A percentile compares a stretch with the other conserved stretches of the same genome.
These are phyloP conservation scores for Zygosaccharomyces siamensis DNA, from an alignment of 805 yeast species.

Conservation along the genomic window DNA sequence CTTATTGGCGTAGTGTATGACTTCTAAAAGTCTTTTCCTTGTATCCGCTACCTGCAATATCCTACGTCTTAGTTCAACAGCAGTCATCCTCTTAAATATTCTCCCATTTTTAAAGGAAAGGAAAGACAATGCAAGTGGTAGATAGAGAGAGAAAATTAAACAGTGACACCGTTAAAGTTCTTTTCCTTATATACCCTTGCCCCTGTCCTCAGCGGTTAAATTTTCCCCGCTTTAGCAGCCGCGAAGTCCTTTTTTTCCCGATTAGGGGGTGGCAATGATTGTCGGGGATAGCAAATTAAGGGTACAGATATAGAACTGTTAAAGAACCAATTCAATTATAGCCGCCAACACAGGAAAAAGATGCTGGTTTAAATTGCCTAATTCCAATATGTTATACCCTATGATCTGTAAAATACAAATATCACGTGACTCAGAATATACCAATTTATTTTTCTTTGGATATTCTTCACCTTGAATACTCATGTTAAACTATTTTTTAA, in stretches of 20 bases:
- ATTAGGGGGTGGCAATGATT: too few relatives aligned
- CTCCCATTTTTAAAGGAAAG: neutral
- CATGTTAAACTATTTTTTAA: too few relatives aligned
- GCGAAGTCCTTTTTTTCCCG: neutral
- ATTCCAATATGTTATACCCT: too few relatives aligned
- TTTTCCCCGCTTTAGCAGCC: neutral
- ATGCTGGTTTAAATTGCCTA: too few relatives aligned
- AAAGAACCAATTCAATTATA: neutral
- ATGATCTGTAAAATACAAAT: too few relatives aligned
- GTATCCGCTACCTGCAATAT: slow-evolving; percentile 2
- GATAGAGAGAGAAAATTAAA: too few relatives aligned
- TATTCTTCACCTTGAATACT: too few relatives aligned
- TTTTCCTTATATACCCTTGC: neutral
- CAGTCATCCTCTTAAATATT: neutral
- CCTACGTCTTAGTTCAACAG: neutral
- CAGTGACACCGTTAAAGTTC: too few relatives aligned
- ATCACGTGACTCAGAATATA: too few relatives aligned
- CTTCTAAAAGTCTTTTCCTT: slow-evolving; percentile 6
- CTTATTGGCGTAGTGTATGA: slow-evolving; percentile 14
- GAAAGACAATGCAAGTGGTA: neutral
- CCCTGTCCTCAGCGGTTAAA: neutral
- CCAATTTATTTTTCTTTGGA: too few relatives aligned
- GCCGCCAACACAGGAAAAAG: neutral
- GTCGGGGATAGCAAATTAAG: neutral
- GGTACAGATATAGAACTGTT: neutral